Evolutionary conservation across 768 basidiomycete species (phyloP), one percentile per base, ranked within the genome.

Genomic region (Pisolithus albus): DNA sequence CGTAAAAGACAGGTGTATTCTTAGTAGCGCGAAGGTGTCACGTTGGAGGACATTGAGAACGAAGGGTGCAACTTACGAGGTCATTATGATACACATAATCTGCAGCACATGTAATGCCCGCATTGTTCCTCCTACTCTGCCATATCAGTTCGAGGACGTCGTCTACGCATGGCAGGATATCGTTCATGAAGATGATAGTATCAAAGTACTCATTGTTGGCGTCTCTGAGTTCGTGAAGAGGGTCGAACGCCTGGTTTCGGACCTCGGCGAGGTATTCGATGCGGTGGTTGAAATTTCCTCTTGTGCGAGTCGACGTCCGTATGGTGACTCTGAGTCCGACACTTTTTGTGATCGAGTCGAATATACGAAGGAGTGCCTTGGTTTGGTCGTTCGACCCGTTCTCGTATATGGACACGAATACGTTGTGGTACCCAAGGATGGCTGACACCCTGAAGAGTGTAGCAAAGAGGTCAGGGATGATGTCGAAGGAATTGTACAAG

Each of bases 231-330:
- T 98, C 96, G 71, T 95, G 88, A 21, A 98, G 75, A 1, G 96
- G 96, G 2, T 89, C 92, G 66, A 99, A 89, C 13, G 96, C 96
- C 24, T 92, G 86, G 67, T 99, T 98, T 54, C 96, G 88, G n/a
- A 99, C 95, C 65, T 99, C 95, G n/a, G 96, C 96, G 48, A 99
- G 85, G 72, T 99, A 99, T 70, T 99, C 96, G 75, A 99, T 99
- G 49, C 96, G 94, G 68, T 99, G 96, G 70, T 95, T 95, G 77
- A 98, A 98, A 8, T 88, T 87, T 38, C 96, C 96, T 26, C 95
- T 79, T 9, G 89, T 94, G 55, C 96, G 85, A 75, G 85, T 88
- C 9, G 87, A 91, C 0, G 93, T 93, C 53, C 92, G 83, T 62
- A 99, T 98, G 60, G 86, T 88, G 55, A 99, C 81, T 47, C 96